These are phyloP conservation scores for Alternaria sp. DNA, from an alignment of 2,329 filamentous ascomycete genomes.

Conservation along the genomic window DNA sequence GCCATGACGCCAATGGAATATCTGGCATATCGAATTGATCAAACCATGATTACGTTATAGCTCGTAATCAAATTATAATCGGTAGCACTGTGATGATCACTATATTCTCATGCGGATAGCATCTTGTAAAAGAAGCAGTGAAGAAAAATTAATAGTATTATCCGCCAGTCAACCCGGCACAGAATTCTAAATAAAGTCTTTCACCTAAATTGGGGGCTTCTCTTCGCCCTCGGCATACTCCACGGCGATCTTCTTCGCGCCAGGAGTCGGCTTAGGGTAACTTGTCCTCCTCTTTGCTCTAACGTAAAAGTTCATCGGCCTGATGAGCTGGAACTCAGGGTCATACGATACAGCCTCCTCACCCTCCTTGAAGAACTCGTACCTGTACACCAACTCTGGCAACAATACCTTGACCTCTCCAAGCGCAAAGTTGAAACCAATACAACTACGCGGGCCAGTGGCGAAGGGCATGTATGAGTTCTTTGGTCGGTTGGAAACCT, in stretches of 20 bases:
- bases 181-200: background rate
- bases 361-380: constrained; percentile 21
- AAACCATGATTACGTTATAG: background rate
- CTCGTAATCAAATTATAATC: background rate
- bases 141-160: background rate
- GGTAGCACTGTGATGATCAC: background rate
- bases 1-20: background rate
- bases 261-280: constrained; percentile 14
- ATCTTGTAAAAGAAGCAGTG: background rate
- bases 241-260: constrained; percentile 21
- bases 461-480: constrained; percentile 25
- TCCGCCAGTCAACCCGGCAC: no score
- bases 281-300: constrained; percentile 21
- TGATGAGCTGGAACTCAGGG: constrained; percentile 23
- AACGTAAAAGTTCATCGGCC: constrained; percentile 26
- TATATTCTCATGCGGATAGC: background rate
- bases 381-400: constrained; percentile 19
- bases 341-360: constrained; percentile 21
- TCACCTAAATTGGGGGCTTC: constrained; percentile 14
- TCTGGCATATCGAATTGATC: background rate
- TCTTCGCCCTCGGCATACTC: constrained; percentile 21
- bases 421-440: constrained; percentile 26
- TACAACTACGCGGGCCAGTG: constrained; percentile 20
- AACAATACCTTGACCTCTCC: constrained; percentile 21
- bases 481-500: constrained; percentile 46